Evolutionary conservation across 768 basidiomycete genomes (phyloP).

Genomic region (Russula earlei): DNA sequence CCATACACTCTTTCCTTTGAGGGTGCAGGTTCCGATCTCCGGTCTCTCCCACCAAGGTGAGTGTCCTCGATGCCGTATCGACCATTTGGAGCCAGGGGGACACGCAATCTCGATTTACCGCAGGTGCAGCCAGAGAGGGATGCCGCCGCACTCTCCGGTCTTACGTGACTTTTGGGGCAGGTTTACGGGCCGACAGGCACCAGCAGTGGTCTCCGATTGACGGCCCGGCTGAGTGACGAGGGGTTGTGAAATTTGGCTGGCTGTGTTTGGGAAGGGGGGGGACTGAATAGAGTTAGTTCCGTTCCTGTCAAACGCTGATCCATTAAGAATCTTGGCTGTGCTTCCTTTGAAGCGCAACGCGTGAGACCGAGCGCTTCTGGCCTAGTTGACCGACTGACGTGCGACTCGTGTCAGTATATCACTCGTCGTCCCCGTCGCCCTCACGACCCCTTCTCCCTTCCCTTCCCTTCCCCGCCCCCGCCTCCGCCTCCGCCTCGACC

Average conservation of each 20-base stretch:
- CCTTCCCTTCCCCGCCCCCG: background rate
- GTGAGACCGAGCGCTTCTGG: conserved; percentile 15
- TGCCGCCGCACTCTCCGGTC: no score
- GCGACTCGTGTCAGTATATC: conserved; percentile 15
- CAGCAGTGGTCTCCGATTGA: background rate
- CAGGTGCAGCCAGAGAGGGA: no score
- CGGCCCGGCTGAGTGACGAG: background rate
- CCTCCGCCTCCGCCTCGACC: no score
- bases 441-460: conserved; percentile 11
- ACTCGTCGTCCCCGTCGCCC: conserved; percentile 11
- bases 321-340: conserved; percentile 12
- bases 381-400: conserved; percentile 16
- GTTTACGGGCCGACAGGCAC: background rate
- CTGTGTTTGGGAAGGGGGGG: background rate
- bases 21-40: background rate
- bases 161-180: no score
- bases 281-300: conserved; percentile 15
- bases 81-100: no score
- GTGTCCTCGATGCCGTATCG: no score
- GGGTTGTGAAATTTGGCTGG: background rate
- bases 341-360: conserved; percentile 14
- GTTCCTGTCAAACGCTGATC: conserved; percentile 19
- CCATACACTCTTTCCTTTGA: background rate
- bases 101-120: no score
- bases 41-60: no score